Conservation (phyloP, 441 rosid species). For the Breynia disticha region DNA sequence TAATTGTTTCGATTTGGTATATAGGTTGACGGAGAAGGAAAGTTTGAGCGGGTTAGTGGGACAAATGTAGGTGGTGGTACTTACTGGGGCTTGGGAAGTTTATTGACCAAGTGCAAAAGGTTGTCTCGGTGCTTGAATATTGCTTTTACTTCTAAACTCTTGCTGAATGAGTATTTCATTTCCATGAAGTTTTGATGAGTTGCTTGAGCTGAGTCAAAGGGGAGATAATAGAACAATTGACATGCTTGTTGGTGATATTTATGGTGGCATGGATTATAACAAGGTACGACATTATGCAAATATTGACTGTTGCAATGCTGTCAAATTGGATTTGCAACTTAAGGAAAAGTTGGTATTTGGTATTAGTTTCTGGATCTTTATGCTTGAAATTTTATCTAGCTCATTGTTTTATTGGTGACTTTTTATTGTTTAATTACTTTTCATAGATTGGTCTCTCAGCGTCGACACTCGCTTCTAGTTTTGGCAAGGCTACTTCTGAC, state of each 20-base stretch:
- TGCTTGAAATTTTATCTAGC: neutral
- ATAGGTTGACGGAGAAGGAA: slow-evolving; percentile 98
- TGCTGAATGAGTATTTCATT: slow-evolving; percentile 9
- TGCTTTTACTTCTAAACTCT: neutral
- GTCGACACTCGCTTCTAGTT: slow-evolving; percentile 96
- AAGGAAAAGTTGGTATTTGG: slow-evolving; percentile 4
- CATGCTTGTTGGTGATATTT: slow-evolving; percentile 99
- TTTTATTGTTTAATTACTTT: slow-evolving; percentile 1
- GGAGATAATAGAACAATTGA: slow-evolving; percentile 94
- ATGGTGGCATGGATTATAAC: slow-evolving; percentile 93
- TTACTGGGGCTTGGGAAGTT: slow-evolving; percentile 96
- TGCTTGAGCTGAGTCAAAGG: slow-evolving; percentile 94
- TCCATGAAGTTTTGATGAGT: slow-evolving; percentile 74
- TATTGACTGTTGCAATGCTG: slow-evolving; percentile 9
- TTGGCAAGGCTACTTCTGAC: slow-evolving; percentile 90
- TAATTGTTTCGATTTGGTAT: slow-evolving; percentile 4
- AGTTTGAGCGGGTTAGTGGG: slow-evolving; percentile 94
- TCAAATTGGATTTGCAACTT: slow-evolving; percentile 6
- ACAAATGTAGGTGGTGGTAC: slow-evolving; percentile 99
- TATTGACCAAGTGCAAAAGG: slow-evolving; percentile 97
- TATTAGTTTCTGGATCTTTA: slow-evolving; percentile 1
- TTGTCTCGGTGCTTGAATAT: slow-evolving; percentile 19
- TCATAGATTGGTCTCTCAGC: slow-evolving; percentile 94
- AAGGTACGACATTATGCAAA: slow-evolving; percentile 42
- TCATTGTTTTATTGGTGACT: slow-evolving; percentile 7